Evolutionary conservation across 768 basidiomycete genomes (phyloP).

Genomic region (Lactarius sanguifluus): DNA sequence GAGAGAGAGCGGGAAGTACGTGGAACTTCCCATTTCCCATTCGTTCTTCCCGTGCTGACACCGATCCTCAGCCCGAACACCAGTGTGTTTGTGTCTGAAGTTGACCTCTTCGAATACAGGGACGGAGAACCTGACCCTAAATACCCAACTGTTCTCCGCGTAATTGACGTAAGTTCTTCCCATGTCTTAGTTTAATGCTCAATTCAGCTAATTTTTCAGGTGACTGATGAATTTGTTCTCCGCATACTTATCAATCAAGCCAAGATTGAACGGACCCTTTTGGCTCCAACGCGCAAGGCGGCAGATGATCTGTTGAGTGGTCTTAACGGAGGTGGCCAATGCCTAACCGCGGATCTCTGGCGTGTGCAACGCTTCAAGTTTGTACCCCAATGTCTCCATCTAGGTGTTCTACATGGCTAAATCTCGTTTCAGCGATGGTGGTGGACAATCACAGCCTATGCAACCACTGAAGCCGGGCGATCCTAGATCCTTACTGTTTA

Average conservation of each 20-base stretch:
- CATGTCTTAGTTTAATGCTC: background rate
- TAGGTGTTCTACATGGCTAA: background rate
- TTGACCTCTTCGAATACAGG: constrained; percentile 80
- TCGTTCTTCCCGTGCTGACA: constrained; percentile 1
- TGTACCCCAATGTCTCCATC: constrained; percentile 32
- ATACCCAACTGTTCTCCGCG: constrained; percentile 75
- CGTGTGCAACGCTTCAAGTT: constrained; percentile 64
- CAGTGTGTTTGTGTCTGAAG: constrained; percentile 61
- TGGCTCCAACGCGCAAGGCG: constrained; percentile 61
- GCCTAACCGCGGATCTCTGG: constrained; percentile 65
- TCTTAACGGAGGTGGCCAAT: constrained; percentile 51
- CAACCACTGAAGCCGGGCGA: constrained; percentile 36
- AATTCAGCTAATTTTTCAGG: constrained; percentile 43
- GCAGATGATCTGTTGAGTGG: constrained; percentile 54
- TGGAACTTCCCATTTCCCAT: constrained; percentile 7
- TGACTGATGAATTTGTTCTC: constrained; percentile 69
- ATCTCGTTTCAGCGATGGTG: constrained; percentile 56
- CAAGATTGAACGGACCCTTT: constrained; percentile 67
- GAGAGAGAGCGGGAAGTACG: constrained; percentile 63
- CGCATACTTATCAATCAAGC: constrained; percentile 78
- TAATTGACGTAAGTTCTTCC: constrained; percentile 64
- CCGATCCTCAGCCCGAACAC: constrained; percentile 41
- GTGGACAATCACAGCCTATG: constrained; percentile 52
- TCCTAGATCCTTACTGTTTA: constrained; percentile 30
- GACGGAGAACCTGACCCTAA: constrained; percentile 64